Evolutionary conservation across 1,284 basidiomycete species (phyloP).

Genomic region (Cystobasidiaceae sp.): DNA sequence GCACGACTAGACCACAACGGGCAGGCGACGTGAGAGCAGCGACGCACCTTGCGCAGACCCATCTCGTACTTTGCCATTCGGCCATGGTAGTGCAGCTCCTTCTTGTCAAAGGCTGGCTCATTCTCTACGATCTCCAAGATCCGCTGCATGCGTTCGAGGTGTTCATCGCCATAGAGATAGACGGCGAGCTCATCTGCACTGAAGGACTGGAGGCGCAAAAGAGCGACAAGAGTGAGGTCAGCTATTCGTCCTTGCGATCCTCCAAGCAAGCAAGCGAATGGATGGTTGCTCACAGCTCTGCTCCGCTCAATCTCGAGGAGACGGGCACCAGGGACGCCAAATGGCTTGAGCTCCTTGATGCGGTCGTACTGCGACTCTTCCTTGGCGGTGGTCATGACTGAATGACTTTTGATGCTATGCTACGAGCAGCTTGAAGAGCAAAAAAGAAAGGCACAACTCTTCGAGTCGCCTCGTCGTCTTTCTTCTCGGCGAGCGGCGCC

Average conservation of each 20-base stretch:
- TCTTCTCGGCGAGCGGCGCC: no score
- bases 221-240: background rate
- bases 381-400: background rate
- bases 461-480: no score
- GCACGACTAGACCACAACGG: background rate
- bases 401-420: background rate
- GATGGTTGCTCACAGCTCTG: conserved; percentile 23
- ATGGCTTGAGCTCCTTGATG: conserved; percentile 5
- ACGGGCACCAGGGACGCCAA: conserved; percentile 21
- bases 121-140: conserved; percentile 54
- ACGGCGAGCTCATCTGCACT: conserved; percentile 31
- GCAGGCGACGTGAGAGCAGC: background rate
- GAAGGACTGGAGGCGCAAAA: conserved; percentile 21
- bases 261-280: background rate
- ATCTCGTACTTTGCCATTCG: conserved; percentile 45
- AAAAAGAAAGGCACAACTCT: no score
- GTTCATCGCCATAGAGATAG: conserved; percentile 35
- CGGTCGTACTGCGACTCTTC: conserved; percentile 4
- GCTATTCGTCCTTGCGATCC: background rate
- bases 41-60: conserved; percentile 41
- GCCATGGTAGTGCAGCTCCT: conserved; percentile 51
- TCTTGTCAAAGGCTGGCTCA: conserved; percentile 64
- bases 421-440: no score
- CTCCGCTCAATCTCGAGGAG: conserved; percentile 39
- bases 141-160: conserved; percentile 46